Conservation (phyloP, 2,329 filamentous ascomycete genomes). For the Metarhizium brunneum region DNA sequence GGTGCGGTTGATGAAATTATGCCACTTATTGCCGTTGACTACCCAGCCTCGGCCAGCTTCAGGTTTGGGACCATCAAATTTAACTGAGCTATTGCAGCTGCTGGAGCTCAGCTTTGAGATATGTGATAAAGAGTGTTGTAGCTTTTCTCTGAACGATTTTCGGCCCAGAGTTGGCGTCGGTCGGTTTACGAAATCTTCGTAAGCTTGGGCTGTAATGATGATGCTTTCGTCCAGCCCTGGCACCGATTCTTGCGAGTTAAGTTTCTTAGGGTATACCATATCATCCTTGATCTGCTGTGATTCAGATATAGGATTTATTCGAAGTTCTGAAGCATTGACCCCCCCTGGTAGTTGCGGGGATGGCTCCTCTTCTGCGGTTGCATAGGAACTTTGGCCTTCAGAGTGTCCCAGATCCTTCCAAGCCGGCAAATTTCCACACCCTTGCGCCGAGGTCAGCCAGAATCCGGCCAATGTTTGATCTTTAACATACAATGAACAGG, state of each 20-base stretch:
- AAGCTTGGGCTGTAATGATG: background rate
- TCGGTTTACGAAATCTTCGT: background rate
- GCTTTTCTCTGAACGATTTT: slow-evolving; percentile 1
- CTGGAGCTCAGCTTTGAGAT: slow-evolving; percentile 1
- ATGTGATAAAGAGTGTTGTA: slow-evolving; percentile 4
- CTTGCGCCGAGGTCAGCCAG: slow-evolving; percentile 8
- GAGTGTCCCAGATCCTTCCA: slow-evolving; percentile 11
- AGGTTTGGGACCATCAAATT: background rate
- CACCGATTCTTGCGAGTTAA: background rate
- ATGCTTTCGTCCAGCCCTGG: background rate
- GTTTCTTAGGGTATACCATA: background rate
- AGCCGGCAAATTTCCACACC: slow-evolving; percentile 13
- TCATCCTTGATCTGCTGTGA: background rate
- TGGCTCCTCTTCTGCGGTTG: slow-evolving; percentile 13
- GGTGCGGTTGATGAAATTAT: background rate
- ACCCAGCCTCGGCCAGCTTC: background rate
- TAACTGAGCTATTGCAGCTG: background rate
- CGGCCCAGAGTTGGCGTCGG: background rate
- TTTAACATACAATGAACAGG: slow-evolving; percentile 23
- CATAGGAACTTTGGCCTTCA: slow-evolving; percentile 16
- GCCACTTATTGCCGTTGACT: background rate
- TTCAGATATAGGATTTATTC: background rate
- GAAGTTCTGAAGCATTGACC: background rate
- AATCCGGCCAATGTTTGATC: background rate
- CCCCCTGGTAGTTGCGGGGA: background rate